Percentiles rank a stretch among this genome's conserved stretches.
phyloP scores from a whole-genome alignment of 2,329 filamentous ascomycete species.

The Neonectria hederae region DNA sequence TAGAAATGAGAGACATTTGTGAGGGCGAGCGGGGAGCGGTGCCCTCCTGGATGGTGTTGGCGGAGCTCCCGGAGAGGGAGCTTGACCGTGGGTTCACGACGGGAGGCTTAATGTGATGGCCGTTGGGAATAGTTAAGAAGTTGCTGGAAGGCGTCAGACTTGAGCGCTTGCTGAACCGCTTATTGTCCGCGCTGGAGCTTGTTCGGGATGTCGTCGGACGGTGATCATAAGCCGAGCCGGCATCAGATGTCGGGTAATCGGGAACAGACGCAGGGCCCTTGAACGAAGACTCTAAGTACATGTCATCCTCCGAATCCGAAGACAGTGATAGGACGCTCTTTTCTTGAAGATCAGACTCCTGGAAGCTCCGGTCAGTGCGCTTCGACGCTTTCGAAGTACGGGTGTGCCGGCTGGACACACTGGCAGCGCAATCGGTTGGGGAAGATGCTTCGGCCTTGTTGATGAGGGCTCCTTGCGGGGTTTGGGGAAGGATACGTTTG shows the following conservation, averaged over 20 bases:
- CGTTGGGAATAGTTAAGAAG: slow-evolving; percentile 53
- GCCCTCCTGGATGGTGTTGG: slow-evolving; percentile 38
- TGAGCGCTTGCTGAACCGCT: slow-evolving; percentile 47
- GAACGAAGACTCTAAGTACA: slow-evolving; percentile 31
- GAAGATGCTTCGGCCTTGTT: slow-evolving; percentile 44
- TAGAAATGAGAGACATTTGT: slow-evolving; percentile 50
- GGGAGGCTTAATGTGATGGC: slow-evolving; percentile 25
- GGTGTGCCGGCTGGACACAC: slow-evolving; percentile 65
- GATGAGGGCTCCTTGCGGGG: slow-evolving; percentile 30
- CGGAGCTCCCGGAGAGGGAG: slow-evolving; percentile 39
- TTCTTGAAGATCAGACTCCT: slow-evolving; percentile 62
- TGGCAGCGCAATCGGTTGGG: slow-evolving; percentile 56
- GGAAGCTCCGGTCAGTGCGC: slow-evolving; percentile 56
- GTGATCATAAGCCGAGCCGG: slow-evolving; percentile 34
- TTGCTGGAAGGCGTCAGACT: slow-evolving; percentile 54
- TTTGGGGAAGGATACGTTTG: slow-evolving; percentile 37
- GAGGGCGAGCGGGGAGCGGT: slow-evolving; percentile 37
- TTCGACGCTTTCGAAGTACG: slow-evolving; percentile 64
- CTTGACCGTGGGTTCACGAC: slow-evolving; percentile 36
- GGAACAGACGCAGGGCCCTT: slow-evolving; percentile 42
- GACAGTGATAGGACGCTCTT: slow-evolving; percentile 67
- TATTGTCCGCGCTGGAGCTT: slow-evolving; percentile 39
- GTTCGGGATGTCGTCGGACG: slow-evolving; percentile 36
- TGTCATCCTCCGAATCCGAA: slow-evolving; percentile 65
- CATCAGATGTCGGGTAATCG: slow-evolving; percentile 39